Evolutionary conservation across 768 basidiomycete species (phyloP).

Genomic region (Termitomyces sp.): DNA sequence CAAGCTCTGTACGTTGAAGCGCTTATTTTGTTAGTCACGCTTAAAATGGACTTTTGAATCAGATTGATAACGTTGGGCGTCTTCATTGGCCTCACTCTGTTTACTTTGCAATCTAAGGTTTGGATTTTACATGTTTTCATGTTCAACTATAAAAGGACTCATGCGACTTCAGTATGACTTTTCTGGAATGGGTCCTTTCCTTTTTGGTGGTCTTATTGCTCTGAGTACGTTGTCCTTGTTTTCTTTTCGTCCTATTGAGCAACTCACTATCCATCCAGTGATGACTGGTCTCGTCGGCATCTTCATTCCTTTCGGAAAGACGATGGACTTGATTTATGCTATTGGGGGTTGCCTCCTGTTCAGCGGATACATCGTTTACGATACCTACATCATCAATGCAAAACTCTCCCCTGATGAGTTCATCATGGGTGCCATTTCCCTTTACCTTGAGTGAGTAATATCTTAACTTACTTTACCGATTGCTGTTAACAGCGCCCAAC

Average conservation of each 20-base stretch:
- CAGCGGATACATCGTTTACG: constrained; percentile 87
- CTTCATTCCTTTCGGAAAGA: constrained; percentile 83
- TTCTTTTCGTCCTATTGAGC: background rate
- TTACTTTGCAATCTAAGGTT: constrained; percentile 93
- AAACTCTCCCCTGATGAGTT: constrained; percentile 90
- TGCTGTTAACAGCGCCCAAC: constrained; percentile 16
- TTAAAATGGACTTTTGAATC: constrained; percentile 11
- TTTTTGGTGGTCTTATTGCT: constrained; percentile 82
- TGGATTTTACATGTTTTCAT: constrained; percentile 7
- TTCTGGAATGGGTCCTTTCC: constrained; percentile 85
- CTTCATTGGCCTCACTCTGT: constrained; percentile 90
- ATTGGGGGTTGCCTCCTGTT: constrained; percentile 78
- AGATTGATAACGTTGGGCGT: constrained; percentile 88
- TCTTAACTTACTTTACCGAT: background rate
- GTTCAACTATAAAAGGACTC: background rate
- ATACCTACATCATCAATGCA: constrained; percentile 88
- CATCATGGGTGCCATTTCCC: constrained; percentile 84
- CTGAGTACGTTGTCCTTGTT: constrained; percentile 45
- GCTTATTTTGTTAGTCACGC: background rate
- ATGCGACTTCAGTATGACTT: constrained; percentile 77
- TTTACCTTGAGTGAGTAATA: constrained; percentile 88
- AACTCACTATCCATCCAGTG: constrained; percentile 34
- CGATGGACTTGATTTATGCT: constrained; percentile 79
- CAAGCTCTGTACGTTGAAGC: constrained; percentile 70
- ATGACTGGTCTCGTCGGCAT: constrained; percentile 80